Percentiles rank a stretch among this genome's conserved stretches.
Conservation (phyloP, 371 early-diverging fungal species). For the Antonospora locustae region DNA sequence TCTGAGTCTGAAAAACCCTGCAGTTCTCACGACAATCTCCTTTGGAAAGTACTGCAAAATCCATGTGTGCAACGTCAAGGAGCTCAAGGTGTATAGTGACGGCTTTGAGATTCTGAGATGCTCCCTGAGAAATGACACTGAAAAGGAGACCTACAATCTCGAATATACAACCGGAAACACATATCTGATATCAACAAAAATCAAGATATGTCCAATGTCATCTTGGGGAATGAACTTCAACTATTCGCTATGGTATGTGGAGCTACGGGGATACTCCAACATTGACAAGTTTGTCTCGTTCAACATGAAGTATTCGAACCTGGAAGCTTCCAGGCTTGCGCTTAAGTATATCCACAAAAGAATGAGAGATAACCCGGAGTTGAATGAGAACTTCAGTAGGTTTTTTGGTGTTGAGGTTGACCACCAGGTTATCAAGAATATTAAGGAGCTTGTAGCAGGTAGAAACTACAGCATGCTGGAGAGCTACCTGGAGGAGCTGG, state of each 20-base stretch:
- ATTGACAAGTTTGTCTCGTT: slow-evolving; percentile 5
- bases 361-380: not conserved
- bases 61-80: slow-evolving; percentile 83
- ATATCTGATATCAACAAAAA: slow-evolving; percentile 54
- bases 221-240: slow-evolving; percentile 79
- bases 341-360: too few relatives aligned
- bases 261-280: slow-evolving; percentile 59
- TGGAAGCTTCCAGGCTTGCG: not conserved
- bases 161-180: slow-evolving; percentile 44
- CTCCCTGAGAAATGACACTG: slow-evolving; percentile 69
- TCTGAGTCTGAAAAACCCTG: slow-evolving; percentile 59
- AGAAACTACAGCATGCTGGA: not conserved
- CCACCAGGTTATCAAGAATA: not conserved
- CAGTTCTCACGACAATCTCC: slow-evolving; percentile 63
- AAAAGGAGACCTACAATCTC: slow-evolving; percentile 70
- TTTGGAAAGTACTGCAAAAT: slow-evolving; percentile 85
- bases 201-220: slow-evolving; percentile 74
- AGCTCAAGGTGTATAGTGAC: slow-evolving; percentile 80
- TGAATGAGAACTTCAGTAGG: slow-evolving; percentile 1
- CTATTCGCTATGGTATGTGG: slow-evolving; percentile 79
- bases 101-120: slow-evolving; percentile 66
- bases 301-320: slow-evolving; percentile 2
- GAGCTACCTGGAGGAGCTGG: too few relatives aligned
- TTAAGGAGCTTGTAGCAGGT: not conserved
- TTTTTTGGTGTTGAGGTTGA: too few relatives aligned